Evolutionary conservation across 1,284 basidiomycete species (phyloP), one percentile per base, ranked within the genome.

Genomic region (Sanghuangporus sanghuang): DNA sequence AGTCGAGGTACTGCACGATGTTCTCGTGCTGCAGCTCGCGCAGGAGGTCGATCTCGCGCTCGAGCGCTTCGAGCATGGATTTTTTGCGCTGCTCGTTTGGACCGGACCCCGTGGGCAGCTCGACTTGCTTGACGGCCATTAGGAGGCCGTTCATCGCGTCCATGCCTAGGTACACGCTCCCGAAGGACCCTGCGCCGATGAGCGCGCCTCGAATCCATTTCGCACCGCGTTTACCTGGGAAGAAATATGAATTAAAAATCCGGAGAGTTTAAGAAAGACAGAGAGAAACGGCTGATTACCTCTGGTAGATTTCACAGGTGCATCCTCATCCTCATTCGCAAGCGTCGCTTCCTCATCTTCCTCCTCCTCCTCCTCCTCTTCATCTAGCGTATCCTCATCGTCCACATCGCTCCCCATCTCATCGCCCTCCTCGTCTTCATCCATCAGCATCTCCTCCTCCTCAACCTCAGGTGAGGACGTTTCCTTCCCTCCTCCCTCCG

Each of bases 81-180:
- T 92, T 92, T 78, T 97, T 98, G 68, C 94, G 87, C 72, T 96
- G 95, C 71, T 96, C 93, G 72, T 95, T 96, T 23, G 92, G 86
- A 8, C 89, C 89, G 35, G 90, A 88, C 16, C 92, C 91, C 0
- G 89, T 90, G 0, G 95, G 93, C 35, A 99, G 83, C 71, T 98
- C 94, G 56, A 99, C 97, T 81, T 99, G 96, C 79, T 99, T 99
- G 68, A 99, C 97, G 32, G 97, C 97, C 97, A 99, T 99, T 65
- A 99, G 81, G 11, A 96, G 81, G 36, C 97, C 97, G 56, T 86
- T 93, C 42, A 90, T 85, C 1, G 96, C 93, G 75, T 98, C 96
- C 95, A 99, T 98, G 40, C 96, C 97, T 14, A 99, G 86, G 76
- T 94, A 97, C 35, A 97, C 95, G 69, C 93, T 92, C 44, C 95